Base-by-base conservation (phyloP, 768 basidiomycete genomes). In the Trametes elegans region DNA sequence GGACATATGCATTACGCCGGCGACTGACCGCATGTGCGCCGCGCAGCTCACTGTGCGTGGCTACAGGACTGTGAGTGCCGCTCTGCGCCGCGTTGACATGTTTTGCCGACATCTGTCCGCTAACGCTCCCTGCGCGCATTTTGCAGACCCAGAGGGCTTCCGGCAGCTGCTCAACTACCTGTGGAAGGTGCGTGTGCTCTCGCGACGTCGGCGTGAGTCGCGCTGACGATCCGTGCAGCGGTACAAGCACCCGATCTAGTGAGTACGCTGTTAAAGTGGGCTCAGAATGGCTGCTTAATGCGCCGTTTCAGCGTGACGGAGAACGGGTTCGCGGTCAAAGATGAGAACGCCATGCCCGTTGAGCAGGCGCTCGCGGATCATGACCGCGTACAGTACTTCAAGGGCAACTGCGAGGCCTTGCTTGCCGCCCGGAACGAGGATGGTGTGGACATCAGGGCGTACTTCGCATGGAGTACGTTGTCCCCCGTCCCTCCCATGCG, bases 271-370 rank as follows among this genome's bases (percentile, higher is more conserved):
- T n/a, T n/a, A n/a, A n/a, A n/a, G n/a, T n/a, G n/a, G n/a, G n/a
- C n/a, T n/a, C n/a, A n/a, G n/a, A n/a, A n/a, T n/a, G n/a, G n/a
- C n/a, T n/a, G n/a, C n/a, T n/a, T n/a, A n/a, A n/a, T n/a, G n/a
- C n/a, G n/a, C n/a, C n/a, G n/a, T n/a, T n/a, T n/a, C 46, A 84
- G 83, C 62, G 82, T 87, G n/a, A 88, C 85, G 2, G 85, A 89
- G 71, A 88, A 88, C 62, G 84, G 85, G 0, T 87, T 87, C 63
- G 79, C 84, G 10, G 82, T 87, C 47, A 86, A 85, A 66, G 76
- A 80, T 55, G 87, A 88, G 67, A 78, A 73, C 64, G 68, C 62
- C 41, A 74, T 79, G 70, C 71, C 83, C 2, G 61, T 80, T 7
- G 79, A 81, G 50, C 70, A 81, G 55, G 83, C 80, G 9, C 58